Base-by-base conservation (phyloP, 2,329 filamentous ascomycete species). In the Sporothrix phasma region DNA sequence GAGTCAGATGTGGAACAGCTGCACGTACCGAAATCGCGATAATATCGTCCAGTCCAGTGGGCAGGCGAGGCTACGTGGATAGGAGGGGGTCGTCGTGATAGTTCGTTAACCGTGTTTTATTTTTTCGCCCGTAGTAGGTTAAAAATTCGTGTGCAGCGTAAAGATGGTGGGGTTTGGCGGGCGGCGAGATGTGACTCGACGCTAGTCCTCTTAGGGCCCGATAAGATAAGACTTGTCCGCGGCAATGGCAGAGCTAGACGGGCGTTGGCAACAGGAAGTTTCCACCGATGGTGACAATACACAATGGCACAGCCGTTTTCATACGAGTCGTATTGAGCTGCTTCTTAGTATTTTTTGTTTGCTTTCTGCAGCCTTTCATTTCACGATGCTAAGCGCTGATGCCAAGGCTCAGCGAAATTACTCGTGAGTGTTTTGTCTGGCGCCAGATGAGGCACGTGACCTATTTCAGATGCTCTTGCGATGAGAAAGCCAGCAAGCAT, bases 91-190 rank as follows among this genome's bases (percentile, higher is more conserved):
- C 47, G 51, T 62, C 58, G 62, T 65, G 64, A 63, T 63, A 24
- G 63, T 56, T 59, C 49, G 51, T 45, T 53, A 41, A 45, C 61
- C 61, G 64, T 64, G 64, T 47, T 43, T 63, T 66, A 60, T 66
- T 64, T 66, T 66, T 62, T 62, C 56, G 46, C 62, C 64, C 58
- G 19, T 59, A 29, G 45, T 46, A 62, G 56, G 63, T 60, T 64
- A 69, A 69, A 68, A 67, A 66, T 68, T 67, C 63, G 66, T 69
- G 68, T 67, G 68, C 65, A 64, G 62, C 61, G 64, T 61, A 56
- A 51, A 39, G 34, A 64, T 67, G 66, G 68, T 67, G 64, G 66
- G 66, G 66, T 68, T 66, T 56, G 58, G 62, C 51, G 49, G 53
- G 31, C 37, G 60, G 53, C 19, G 62, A 58, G 43, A 37, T 53